Conservation (phyloP, 139 green algal species). For the Chlorella sp. region DNA sequence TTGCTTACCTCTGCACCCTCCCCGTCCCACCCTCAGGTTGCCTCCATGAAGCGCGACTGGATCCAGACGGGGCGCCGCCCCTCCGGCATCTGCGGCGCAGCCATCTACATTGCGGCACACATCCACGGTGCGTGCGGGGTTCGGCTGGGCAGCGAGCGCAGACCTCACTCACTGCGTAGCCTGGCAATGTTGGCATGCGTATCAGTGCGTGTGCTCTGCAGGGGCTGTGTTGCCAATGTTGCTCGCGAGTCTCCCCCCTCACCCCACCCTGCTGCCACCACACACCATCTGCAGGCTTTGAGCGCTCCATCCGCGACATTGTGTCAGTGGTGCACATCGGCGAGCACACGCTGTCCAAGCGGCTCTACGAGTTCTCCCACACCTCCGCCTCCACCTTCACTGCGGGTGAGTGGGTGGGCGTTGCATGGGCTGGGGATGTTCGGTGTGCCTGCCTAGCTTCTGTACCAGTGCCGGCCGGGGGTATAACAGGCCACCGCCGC, state of each 20-base stretch:
- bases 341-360: conserved; percentile 85
- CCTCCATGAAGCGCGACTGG: conserved; percentile 99
- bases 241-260: neutral
- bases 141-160: neutral
- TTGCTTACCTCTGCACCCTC: too few species aligned
- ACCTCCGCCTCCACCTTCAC: conserved; percentile 70
- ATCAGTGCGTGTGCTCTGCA: too few species aligned
- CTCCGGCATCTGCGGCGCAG: conserved; percentile 93
- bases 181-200: too few species aligned
- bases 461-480: too few species aligned
- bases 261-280: neutral
- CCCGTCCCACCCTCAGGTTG: neutral
- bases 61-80: conserved; percentile 96
- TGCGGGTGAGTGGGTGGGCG: neutral
- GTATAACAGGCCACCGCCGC: too few species aligned
- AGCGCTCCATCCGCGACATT: conserved; percentile 80
- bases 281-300: conserved; percentile 38
- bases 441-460: too few species aligned
- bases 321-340: conserved; percentile 91
- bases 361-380: conserved; percentile 85
- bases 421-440: too few species aligned
- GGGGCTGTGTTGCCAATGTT: too few species aligned
- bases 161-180: too few species aligned
- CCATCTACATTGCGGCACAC: conserved; percentile 92
- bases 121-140: conserved; percentile 76